phyloP scores from a whole-genome alignment of 805 yeast species.

The Spencermartinsiella europaea region DNA sequence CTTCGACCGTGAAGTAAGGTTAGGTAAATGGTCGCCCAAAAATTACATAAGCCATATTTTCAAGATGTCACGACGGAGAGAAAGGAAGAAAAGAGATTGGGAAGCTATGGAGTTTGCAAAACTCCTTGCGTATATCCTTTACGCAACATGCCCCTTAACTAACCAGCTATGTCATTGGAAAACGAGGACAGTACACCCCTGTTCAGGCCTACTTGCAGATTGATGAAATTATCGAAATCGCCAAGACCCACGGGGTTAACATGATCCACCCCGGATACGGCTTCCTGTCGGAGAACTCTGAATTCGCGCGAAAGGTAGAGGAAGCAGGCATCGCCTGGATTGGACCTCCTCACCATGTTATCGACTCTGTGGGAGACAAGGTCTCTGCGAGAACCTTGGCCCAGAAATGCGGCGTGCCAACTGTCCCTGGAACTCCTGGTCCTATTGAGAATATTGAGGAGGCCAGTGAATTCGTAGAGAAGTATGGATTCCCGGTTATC shows the following conservation, averaged over 20 bases:
- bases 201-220: slow-evolving; percentile 94
- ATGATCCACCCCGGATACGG: slow-evolving; percentile 88
- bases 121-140: no score
- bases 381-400: slow-evolving; percentile 92
- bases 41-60: no score
- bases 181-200: slow-evolving; percentile 83
- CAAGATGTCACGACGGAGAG: no score
- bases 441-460: slow-evolving; percentile 79
- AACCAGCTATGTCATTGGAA: slow-evolving; percentile 69
- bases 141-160: slow-evolving; percentile 3
- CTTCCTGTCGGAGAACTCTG: slow-evolving; percentile 84
- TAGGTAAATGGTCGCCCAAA: no score
- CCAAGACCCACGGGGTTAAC: slow-evolving; percentile 68
- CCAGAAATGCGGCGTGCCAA: slow-evolving; percentile 74
- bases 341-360: slow-evolving; percentile 84
- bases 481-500: slow-evolving; percentile 93
- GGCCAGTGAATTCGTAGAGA: slow-evolving; percentile 70
- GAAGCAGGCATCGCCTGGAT: slow-evolving; percentile 92
- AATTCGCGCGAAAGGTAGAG: slow-evolving; percentile 86
- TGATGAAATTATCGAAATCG: slow-evolving; percentile 88
- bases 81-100: no score
- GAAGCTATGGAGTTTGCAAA: no score
- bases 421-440: slow-evolving; percentile 97
- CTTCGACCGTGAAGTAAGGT: not conserved
- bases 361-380: slow-evolving; percentile 95